phyloP scores from a whole-genome alignment of 176 grass and related monocot genomes.

The Carex myosuroides region DNA sequence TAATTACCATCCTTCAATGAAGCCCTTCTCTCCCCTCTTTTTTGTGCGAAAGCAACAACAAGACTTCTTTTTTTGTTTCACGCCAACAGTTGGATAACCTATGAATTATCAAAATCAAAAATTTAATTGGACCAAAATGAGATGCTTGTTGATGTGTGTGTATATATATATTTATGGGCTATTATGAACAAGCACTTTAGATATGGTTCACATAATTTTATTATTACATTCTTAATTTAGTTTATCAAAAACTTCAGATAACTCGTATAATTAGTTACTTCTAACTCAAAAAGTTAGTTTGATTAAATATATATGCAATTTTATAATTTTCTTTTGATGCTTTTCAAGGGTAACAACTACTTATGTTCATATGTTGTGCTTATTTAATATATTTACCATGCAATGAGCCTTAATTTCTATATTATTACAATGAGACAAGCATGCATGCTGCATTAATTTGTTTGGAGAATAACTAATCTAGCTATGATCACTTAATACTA shows the following conservation, averaged over 20 bases:
- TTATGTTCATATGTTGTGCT: background rate
- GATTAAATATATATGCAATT: too few relatives aligned
- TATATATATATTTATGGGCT: background rate
- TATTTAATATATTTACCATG: background rate
- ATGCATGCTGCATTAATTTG: too few relatives aligned
- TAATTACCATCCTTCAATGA: conserved; percentile 28
- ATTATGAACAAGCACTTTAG: background rate
- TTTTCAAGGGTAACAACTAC: background rate
- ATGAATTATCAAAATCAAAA: conserved; percentile 1
- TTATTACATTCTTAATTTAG: too few relatives aligned
- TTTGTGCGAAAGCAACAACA: conserved; percentile 22
- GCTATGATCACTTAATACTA: background rate
- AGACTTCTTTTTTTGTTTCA: conserved; percentile 7
- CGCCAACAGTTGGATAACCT: conserved; percentile 14
- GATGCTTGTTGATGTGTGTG: background rate
- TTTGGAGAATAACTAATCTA: background rate
- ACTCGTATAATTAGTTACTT: background rate
- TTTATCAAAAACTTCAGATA: too few relatives aligned
- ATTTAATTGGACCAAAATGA: background rate
- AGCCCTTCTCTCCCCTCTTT: conserved; percentile 23
- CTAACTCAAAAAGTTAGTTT: background rate
- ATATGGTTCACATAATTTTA: too few relatives aligned
- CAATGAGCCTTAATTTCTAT: background rate
- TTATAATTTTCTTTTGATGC: background rate
- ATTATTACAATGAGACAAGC: background rate